Conservation (phyloP, 2,329 filamentous ascomycete genomes). For the Ophiostoma triangulosporum region DNA sequence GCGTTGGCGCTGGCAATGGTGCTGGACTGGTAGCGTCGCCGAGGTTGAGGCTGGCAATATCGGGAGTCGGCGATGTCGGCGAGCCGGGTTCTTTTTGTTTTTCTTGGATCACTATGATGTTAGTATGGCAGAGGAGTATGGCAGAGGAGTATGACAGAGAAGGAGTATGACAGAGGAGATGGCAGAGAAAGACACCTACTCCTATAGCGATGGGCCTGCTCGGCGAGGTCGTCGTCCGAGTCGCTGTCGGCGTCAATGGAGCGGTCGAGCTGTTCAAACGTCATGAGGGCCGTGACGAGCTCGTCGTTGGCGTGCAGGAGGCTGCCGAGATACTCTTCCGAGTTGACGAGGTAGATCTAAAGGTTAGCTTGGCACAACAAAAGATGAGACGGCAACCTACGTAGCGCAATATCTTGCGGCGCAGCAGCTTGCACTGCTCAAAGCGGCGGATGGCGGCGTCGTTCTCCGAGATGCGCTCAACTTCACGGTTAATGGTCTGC, state of each 20-base stretch:
- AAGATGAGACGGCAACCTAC: slow-evolving; percentile 26
- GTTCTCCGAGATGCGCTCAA: slow-evolving; percentile 78
- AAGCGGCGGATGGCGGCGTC: slow-evolving; percentile 60
- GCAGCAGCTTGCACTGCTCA: slow-evolving; percentile 72
- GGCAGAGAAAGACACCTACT: slow-evolving; percentile 29
- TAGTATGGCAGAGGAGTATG: too few relatives aligned
- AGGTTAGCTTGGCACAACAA: slow-evolving; percentile 51
- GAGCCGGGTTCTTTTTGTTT: slow-evolving; percentile 36
- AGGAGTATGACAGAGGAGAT: too few relatives aligned
- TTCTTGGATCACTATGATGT: slow-evolving; percentile 34
- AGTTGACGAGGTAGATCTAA: slow-evolving; percentile 77
- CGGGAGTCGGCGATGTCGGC: slow-evolving; percentile 25
- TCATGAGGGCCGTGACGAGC: slow-evolving; percentile 84
- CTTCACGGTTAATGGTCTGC: slow-evolving; percentile 82
- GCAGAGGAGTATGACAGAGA: too few relatives aligned
- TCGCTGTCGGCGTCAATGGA: slow-evolving; percentile 66
- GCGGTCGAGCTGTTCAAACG: slow-evolving; percentile 84
- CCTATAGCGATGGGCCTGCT: slow-evolving; percentile 51
- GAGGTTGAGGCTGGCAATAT: slow-evolving; percentile 33
- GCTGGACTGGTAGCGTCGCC: slow-evolving; percentile 7
- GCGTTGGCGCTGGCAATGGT: slow-evolving; percentile 1
- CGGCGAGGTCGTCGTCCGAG: slow-evolving; percentile 53
- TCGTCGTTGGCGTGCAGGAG: slow-evolving; percentile 91
- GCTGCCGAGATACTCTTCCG: slow-evolving; percentile 81
- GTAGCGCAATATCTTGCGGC: slow-evolving; percentile 76